Evolutionary conservation across 352 stramenopile species (phyloP), one percentile per base, ranked within the genome.

Genomic region (Pythium angustatum): DNA sequence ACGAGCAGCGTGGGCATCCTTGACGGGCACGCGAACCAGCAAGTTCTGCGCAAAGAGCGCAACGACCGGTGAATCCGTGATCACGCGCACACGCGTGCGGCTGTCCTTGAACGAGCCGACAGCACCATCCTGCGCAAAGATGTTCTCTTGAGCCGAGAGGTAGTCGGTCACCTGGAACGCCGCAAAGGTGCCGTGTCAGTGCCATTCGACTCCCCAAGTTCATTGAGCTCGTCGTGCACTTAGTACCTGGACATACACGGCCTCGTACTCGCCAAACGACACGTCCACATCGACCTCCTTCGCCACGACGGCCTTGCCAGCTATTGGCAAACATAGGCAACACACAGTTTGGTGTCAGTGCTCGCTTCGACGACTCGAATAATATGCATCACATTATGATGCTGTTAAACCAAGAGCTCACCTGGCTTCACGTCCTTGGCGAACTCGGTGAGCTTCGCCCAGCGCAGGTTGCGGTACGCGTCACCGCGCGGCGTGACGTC

Each of bases 401-500:
- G 14, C 17, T 44, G 27, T 5, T 27, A n/a, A 38, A 33, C 24
- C 2, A 59, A 17, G 44, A n/a, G 14, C 58, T n/a, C 58, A 89
- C 79, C 75, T 43, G 73, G 72, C 51, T 87, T 87, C 56, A 81
- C 67, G 54, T 83, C 78, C 71, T 89, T 82, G 28, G 80, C 81
- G n/a, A 90, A 78, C 51, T 80, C 71, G 26, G 69, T 51, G 30
- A 91, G 78, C 72, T 89, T 87, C 26, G 71, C 64, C 77, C 78
- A 93, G 58, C 64, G 76, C 33, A 93, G 73, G 73, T 94, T 94
- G 50, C 79, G 81, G 71, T 85, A 93, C 17, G 80, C 83, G 64
- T 93, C 83, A 31, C 84, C 81, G 61, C 88, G 77, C 45, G 85
- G 82, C 52, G 82, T 91, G 59, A 94, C 81, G 59, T 94, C 85